Conservation (phyloP, 441 rosid species). For the Adansonia gregorii region DNA sequence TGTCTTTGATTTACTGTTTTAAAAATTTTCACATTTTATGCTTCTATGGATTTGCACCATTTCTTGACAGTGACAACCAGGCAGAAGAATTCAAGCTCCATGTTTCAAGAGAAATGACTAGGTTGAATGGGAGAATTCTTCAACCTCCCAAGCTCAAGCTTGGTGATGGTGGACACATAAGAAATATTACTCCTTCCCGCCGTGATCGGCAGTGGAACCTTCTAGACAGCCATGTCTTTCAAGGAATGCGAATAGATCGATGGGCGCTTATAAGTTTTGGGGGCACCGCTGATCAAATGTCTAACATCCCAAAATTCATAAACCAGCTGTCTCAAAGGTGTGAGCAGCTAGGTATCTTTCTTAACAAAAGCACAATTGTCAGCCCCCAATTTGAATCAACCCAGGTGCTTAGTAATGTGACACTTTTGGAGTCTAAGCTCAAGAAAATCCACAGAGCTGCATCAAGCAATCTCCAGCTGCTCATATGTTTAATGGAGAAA, state of each 20-base stretch:
- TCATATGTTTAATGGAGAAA: constrained; percentile 88
- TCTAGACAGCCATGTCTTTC: constrained; percentile 67
- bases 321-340: constrained; percentile 83
- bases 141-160: constrained; percentile 95
- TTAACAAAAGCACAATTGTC: constrained; percentile 62
- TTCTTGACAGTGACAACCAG: constrained; percentile 64
- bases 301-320: constrained; percentile 73
- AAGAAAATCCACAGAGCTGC: constrained; percentile 72
- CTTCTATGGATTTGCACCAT: background rate
- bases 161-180: constrained; percentile 63
- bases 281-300: constrained; percentile 75
- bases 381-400: constrained; percentile 68
- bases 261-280: constrained; percentile 96
- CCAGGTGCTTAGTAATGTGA: constrained; percentile 73
- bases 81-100: constrained; percentile 73
- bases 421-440: constrained; percentile 71
- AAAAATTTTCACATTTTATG: background rate
- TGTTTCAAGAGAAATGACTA: constrained; percentile 82
- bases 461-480: constrained; percentile 71
- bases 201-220: constrained; percentile 83
- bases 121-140: constrained; percentile 81
- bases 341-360: constrained; percentile 80
- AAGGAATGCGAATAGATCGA: constrained; percentile 70
- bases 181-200: constrained; percentile 67
- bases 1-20: background rate